Conservation (phyloP, 345 rosid species). For the Eucalyptus lansdowneana region DNA sequence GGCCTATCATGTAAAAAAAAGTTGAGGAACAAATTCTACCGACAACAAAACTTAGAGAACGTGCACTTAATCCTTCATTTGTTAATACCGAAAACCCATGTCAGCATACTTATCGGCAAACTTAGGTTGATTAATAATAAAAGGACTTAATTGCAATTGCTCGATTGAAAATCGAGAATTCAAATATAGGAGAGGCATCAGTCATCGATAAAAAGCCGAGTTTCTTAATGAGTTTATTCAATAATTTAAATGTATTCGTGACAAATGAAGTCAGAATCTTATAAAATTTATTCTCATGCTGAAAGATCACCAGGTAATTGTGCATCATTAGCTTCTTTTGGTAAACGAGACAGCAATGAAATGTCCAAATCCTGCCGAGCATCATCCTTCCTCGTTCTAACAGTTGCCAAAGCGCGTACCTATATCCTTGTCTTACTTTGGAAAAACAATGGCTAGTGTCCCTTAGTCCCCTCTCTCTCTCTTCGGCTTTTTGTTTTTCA, state of each 20-base stretch:
- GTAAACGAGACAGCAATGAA: not conserved
- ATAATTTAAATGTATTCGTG: not conserved
- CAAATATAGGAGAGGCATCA: not conserved
- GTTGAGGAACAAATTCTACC: not conserved
- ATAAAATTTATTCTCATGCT: not conserved
- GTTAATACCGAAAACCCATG: not conserved
- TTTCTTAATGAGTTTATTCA: not conserved
- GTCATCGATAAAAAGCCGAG: not conserved
- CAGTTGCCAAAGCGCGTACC: not conserved
- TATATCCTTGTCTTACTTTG: not conserved
- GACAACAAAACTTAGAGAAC: not conserved
- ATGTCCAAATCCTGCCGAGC: not conserved
- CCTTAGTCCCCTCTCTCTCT: not conserved
- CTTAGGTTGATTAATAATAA: not conserved
- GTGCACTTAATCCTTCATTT: not conserved
- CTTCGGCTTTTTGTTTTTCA: too few relatives aligned
- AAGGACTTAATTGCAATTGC: not conserved
- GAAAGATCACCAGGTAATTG: not conserved
- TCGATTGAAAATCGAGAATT: not conserved
- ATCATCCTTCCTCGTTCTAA: not conserved
- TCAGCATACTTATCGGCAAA: not conserved
- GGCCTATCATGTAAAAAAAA: not conserved
- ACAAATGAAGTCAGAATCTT: not conserved
- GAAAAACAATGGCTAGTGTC: not conserved
- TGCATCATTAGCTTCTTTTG: not conserved